A percentile compares a stretch with the other conserved stretches of the same genome.
phyloP scores from a whole-genome alignment of 352 stramenopile species.

The Peronosclerospora sorghi region DNA sequence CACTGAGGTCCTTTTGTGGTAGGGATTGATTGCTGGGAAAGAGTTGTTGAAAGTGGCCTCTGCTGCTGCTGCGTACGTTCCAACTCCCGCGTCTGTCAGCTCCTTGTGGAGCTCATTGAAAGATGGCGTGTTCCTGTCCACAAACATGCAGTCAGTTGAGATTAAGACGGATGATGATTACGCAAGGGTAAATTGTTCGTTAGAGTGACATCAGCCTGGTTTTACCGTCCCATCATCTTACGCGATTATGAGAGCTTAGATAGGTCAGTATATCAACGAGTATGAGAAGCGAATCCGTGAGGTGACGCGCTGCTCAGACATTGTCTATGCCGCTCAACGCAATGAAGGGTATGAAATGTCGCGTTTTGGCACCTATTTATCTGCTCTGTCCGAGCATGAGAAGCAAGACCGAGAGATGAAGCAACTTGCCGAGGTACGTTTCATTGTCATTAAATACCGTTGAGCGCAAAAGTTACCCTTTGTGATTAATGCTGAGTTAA shows the following conservation, averaged over 20 bases:
- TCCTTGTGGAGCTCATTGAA: slow-evolving; percentile 78
- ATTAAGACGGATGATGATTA: slow-evolving; percentile 85
- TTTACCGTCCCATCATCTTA: neutral
- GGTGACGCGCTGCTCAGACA: slow-evolving; percentile 70
- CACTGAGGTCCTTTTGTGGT: neutral
- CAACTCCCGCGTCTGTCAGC: slow-evolving; percentile 57
- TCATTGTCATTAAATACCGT: neutral
- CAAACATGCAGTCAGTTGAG: slow-evolving; percentile 74
- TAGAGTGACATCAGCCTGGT: neutral
- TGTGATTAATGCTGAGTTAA: slow-evolving; percentile 12
- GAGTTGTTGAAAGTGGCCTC: slow-evolving; percentile 73
- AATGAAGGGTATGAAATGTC: slow-evolving; percentile 82
- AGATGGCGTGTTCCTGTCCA: slow-evolving; percentile 65
- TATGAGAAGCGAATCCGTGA: slow-evolving; percentile 78
- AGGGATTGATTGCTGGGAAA: slow-evolving; percentile 76
- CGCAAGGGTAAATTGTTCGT: slow-evolving; percentile 30
- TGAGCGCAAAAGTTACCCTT: neutral
- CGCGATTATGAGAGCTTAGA: slow-evolving; percentile 21
- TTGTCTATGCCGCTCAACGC: slow-evolving; percentile 70
- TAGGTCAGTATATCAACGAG: slow-evolving; percentile 78
- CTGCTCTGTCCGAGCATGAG: slow-evolving; percentile 60
- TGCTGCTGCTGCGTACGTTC: slow-evolving; percentile 60
- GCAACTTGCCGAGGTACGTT: slow-evolving; percentile 44
- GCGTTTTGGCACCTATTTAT: slow-evolving; percentile 76
- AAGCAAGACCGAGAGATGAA: slow-evolving; percentile 71